phyloP scores from a whole-genome alignment of 176 grass and related monocot species.

The Echinochloa phyllopogon region DNA sequence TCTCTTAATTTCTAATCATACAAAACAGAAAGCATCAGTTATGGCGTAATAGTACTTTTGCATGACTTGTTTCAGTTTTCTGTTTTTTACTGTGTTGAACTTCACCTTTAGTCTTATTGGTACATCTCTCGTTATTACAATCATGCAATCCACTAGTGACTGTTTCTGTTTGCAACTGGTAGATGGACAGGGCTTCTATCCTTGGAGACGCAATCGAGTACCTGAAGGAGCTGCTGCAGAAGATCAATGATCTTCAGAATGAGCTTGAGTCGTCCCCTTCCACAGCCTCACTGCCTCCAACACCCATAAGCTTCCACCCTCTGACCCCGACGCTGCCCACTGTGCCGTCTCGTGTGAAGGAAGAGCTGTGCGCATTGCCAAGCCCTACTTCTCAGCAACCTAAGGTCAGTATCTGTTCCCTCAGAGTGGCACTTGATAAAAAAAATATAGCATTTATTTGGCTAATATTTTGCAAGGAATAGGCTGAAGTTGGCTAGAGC shows the following conservation, averaged over 20 bases:
- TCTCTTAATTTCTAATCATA: not conserved
- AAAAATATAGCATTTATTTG: not conserved
- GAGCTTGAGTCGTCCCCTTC: conserved; percentile 84
- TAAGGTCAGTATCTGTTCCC: conserved; percentile 52
- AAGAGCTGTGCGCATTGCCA: conserved; percentile 78
- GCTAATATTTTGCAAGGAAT: not conserved
- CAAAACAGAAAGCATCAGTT: conserved; percentile 18
- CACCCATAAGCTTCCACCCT: conserved; percentile 84
- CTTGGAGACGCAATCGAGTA: conserved; percentile 96
- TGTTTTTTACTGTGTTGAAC: not conserved
- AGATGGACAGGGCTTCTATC: conserved; percentile 99
- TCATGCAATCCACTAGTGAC: not conserved
- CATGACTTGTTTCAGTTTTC: conserved; percentile 17
- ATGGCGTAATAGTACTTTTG: not conserved
- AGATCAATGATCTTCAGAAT: conserved; percentile 91
- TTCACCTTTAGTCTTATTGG: conserved; percentile 8
- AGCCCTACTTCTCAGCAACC: conserved; percentile 86
- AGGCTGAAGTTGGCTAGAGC: not conserved
- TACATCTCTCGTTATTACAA: conserved; percentile 19
- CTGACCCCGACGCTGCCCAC: conserved; percentile 82
- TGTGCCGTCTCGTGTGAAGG: conserved; percentile 79
- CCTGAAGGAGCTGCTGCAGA: conserved; percentile 92
- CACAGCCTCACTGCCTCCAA: conserved; percentile 69
- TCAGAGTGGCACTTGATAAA: not conserved
- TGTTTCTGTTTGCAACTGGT: conserved; percentile 18